These are phyloP conservation scores for Antitrichia curtipendula DNA, from an alignment of 225 moss, liverwort and hornwort genomes.

Conservation along the genomic window DNA sequence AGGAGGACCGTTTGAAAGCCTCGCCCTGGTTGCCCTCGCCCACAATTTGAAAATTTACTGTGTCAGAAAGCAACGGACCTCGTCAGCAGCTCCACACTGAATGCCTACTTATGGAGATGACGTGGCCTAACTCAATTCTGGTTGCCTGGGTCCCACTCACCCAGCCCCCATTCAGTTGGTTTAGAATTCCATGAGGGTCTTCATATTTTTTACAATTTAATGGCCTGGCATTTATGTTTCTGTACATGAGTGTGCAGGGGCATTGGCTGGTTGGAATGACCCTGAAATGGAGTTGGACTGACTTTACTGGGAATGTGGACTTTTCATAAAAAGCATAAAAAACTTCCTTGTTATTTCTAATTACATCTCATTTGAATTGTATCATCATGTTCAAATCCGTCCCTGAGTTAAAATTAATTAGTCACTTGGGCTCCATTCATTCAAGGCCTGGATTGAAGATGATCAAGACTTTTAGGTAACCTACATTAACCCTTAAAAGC, in stretches of 20 bases:
- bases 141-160: too few relatives aligned
- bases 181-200: background rate
- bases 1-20: background rate
- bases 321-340: background rate
- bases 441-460: background rate
- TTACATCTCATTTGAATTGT: background rate
- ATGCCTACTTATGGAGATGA: background rate
- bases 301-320: background rate
- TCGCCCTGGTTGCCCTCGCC: background rate
- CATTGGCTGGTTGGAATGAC: background rate
- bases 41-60: conserved; percentile 17
- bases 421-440: background rate
- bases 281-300: background rate
- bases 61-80: conserved; percentile 2
- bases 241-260: background rate
- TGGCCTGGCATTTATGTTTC: background rate
- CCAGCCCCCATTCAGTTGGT: background rate
- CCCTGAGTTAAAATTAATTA: background rate
- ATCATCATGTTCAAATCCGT: background rate
- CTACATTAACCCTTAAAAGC: too few relatives aligned
- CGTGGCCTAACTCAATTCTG: background rate
- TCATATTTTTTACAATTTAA: background rate
- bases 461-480: background rate
- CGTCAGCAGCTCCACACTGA: background rate
- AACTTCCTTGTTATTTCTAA: background rate